These are phyloP conservation scores for Plasmodium ovale DNA, from an alignment of 169 alveolate genomes.

Conservation along the genomic window DNA sequence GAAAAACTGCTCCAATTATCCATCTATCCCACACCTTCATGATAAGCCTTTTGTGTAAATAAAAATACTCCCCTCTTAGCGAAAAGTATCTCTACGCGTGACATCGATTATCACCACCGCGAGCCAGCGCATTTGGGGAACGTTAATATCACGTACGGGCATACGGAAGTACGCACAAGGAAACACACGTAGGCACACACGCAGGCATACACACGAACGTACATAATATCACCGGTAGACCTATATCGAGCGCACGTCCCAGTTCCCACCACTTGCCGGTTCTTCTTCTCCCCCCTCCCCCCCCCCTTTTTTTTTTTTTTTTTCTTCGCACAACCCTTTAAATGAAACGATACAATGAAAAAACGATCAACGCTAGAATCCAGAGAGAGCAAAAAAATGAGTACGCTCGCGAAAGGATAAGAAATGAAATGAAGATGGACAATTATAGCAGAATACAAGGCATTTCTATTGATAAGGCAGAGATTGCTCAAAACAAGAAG, in stretches of 20 bases:
- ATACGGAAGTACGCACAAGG: not conserved
- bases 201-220: not conserved
- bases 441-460: slow-evolving; percentile 54
- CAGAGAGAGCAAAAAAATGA: slow-evolving; percentile 73
- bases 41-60: no score
- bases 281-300: not conserved
- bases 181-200: not conserved
- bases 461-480: slow-evolving; percentile 51
- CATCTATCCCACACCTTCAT: no score
- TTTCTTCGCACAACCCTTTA: not conserved
- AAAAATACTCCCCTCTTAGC: not conserved
- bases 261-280: no score
- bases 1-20: no score
- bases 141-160: no score
- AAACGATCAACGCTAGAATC: slow-evolving; percentile 42
- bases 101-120: not conserved
- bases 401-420: slow-evolving; percentile 68
- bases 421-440: slow-evolving; percentile 47
- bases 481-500: slow-evolving; percentile 44
- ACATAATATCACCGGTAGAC: not conserved
- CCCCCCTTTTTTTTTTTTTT: not conserved
- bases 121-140: no score
- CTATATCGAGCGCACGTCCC: no score
- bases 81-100: not conserved
- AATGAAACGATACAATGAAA: slow-evolving; percentile 72